Percentiles rank a stretch among this genome's conserved stretches.
phyloP scores from a whole-genome alignment of 2,329 filamentous ascomycete genomes.

The Lojkania enalia region DNA sequence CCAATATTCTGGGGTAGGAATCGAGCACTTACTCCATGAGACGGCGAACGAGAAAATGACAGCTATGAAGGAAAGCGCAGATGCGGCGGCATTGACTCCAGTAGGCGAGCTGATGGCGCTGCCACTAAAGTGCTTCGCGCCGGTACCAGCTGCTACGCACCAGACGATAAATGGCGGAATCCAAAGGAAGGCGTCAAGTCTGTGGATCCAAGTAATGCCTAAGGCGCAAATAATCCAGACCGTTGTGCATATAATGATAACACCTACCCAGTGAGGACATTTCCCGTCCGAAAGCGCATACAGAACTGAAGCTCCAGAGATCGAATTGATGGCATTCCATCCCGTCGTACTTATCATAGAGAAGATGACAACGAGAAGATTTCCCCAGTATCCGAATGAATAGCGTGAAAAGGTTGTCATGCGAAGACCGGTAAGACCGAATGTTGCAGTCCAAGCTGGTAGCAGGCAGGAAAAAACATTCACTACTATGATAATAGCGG shows the following conservation, averaged over 20 bases:
- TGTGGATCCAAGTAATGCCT: slow-evolving; percentile 46
- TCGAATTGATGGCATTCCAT: slow-evolving; percentile 47
- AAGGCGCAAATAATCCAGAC: slow-evolving; percentile 45
- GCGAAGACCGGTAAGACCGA: slow-evolving; percentile 41
- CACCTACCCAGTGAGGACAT: slow-evolving; percentile 43
- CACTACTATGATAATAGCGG: slow-evolving; percentile 41
- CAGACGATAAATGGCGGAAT: slow-evolving; percentile 44
- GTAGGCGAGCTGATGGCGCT: slow-evolving; percentile 26
- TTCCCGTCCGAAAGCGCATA: slow-evolving; percentile 43
- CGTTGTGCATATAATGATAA: slow-evolving; percentile 43
- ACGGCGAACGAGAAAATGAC: slow-evolving; percentile 45
- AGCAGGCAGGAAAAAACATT: slow-evolving; percentile 38
- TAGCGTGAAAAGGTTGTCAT: slow-evolving; percentile 45
- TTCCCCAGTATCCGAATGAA: slow-evolving; percentile 47
- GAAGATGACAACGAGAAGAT: slow-evolving; percentile 43
- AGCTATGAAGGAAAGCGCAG: slow-evolving; percentile 42
- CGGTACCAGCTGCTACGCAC: slow-evolving; percentile 44
- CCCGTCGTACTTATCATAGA: slow-evolving; percentile 45
- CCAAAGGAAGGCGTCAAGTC: slow-evolving; percentile 42
- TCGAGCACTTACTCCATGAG: too few relatives aligned
- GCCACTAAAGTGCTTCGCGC: slow-evolving; percentile 38
- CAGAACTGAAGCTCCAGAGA: slow-evolving; percentile 42
- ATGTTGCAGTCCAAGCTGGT: slow-evolving; percentile 31
- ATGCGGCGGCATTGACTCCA: slow-evolving; percentile 38
- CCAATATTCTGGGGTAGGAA: too few relatives aligned